Base-by-base conservation (phyloP, 495 filamentous ascomycete genomes). In the Trichoderma asperelloides region DNA sequence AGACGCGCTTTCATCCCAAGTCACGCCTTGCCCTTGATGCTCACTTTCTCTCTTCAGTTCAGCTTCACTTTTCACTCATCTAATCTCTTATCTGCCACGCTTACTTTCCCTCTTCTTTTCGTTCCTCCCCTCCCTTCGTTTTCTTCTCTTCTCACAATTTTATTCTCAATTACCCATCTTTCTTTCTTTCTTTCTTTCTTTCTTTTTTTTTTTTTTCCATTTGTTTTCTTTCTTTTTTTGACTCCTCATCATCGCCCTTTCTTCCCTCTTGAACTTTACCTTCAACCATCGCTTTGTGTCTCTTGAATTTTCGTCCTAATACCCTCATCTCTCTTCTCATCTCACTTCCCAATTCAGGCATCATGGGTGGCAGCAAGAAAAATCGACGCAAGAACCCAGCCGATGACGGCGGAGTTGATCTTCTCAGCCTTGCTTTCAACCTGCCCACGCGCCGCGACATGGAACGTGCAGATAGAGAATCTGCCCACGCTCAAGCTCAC, bases 391-490 rank as follows among this genome's bases (percentile, higher is more conserved):
- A 43, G 39, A 64, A 43, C 62, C 62, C 62, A 21, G 30, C 62
- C 15, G 33, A 30, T 13, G 51, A 60, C 51, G n/a, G 25, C 25
- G 51, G 51, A 43, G 41, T 49, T 12, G 39, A 65, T 45, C 37
- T 66, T 25, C 65, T 66, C 43, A 30, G 15, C 16, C 25, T 51
- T n/a, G 45, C 43, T 16, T 57, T 55, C 65, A 55, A 55, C 27
- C 23, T 66, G 16, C 65, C 47, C 25, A 57, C 65, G 28, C 64
- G 62, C 39, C 62, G 62, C 13, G 39, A 39, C 16, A 30, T 64
- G 9, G 62, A 64, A 16, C 62, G 39, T 28, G 51, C 25, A 28
- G 51, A 60, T 12, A 60, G 23, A 60, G 51, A 60, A n/a, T 23
- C 25, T 8, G 51, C n/a, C 62, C 33, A 64, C 11, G 7, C 5